Percentiles rank a stretch among this genome's conserved stretches.
Conservation (phyloP, 495 filamentous ascomycete species). For the Daldinia bambusicola region DNA sequence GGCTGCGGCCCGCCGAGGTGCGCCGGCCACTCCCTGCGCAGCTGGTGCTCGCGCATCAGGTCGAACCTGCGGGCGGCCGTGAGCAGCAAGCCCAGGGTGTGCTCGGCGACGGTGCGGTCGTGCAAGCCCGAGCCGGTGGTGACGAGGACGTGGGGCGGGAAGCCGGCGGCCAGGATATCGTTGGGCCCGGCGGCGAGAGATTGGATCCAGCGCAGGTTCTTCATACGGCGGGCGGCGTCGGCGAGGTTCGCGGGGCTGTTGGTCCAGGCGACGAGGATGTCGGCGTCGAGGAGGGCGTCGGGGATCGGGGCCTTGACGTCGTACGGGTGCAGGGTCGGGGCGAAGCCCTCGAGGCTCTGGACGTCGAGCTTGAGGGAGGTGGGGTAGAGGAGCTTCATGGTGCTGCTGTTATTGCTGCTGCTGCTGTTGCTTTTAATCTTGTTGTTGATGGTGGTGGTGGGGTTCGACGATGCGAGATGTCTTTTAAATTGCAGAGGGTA, state of each 20-base stretch:
- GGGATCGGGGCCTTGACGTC: conserved; percentile 64
- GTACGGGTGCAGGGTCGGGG: conserved; percentile 62
- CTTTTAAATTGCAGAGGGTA: background rate
- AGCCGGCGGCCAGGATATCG: conserved; percentile 67
- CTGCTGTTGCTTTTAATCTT: no score
- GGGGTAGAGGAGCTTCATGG: conserved; percentile 71
- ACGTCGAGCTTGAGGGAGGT: conserved; percentile 64
- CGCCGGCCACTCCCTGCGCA: conserved; percentile 62
- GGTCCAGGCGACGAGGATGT: conserved; percentile 66
- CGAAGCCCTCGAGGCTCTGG: conserved; percentile 62
- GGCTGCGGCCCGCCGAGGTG: conserved; percentile 68
- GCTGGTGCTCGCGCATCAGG: conserved; percentile 68
- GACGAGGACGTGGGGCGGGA: conserved; percentile 54
- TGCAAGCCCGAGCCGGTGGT: conserved; percentile 70
- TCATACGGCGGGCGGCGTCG: conserved; percentile 60
- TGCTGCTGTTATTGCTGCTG: no score
- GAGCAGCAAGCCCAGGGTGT: conserved; percentile 64
- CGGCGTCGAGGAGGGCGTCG: conserved; percentile 62
- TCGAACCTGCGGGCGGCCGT: conserved; percentile 62
- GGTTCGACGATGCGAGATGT: background rate
- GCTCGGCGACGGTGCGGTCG: conserved; percentile 69
- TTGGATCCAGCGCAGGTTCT: conserved; percentile 68
- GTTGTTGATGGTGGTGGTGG: no score
- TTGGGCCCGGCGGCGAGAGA: conserved; percentile 70
- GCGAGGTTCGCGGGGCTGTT: conserved; percentile 63